Conservation (phyloP, 257 asterid genomes). For the Prunella vulgaris region DNA sequence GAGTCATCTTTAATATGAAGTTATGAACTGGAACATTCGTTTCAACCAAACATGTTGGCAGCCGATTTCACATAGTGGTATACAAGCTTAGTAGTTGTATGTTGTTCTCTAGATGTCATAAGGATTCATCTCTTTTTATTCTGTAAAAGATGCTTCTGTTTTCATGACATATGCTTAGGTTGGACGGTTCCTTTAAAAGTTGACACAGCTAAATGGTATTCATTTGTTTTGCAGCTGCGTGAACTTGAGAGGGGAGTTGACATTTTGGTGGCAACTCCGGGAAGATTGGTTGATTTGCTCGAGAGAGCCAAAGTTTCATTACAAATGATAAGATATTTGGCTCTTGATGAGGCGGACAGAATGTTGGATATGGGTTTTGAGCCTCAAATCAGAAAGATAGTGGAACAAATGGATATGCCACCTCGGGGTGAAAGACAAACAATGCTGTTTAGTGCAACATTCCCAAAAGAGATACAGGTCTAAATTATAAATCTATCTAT, state of each 20-base stretch:
- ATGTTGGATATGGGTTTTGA: slow-evolving; percentile 91
- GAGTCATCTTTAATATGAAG: no score
- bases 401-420: slow-evolving; percentile 89
- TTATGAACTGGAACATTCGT: no score
- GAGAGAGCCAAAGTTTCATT: slow-evolving; percentile 79
- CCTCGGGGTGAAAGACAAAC: slow-evolving; percentile 11
- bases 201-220: not conserved
- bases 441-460: not conserved
- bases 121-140: no score
- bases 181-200: not conserved
- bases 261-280: slow-evolving; percentile 86
- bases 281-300: slow-evolving; percentile 76
- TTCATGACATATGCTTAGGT: not conserved
- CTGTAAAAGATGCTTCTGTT: no score
- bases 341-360: slow-evolving; percentile 87
- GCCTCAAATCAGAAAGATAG: slow-evolving; percentile 82
- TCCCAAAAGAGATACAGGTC: slow-evolving; percentile 8
- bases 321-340: slow-evolving; percentile 66
- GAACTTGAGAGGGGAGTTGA: slow-evolving; percentile 91
- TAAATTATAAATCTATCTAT: not conserved
- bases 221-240: slow-evolving; percentile 50
- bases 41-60: no score
- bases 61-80: no score
- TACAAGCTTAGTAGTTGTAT: no score
- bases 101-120: no score